Base-by-base conservation (phyloP, 345 rosid genomes). In the Nephelium lappaceum region DNA sequence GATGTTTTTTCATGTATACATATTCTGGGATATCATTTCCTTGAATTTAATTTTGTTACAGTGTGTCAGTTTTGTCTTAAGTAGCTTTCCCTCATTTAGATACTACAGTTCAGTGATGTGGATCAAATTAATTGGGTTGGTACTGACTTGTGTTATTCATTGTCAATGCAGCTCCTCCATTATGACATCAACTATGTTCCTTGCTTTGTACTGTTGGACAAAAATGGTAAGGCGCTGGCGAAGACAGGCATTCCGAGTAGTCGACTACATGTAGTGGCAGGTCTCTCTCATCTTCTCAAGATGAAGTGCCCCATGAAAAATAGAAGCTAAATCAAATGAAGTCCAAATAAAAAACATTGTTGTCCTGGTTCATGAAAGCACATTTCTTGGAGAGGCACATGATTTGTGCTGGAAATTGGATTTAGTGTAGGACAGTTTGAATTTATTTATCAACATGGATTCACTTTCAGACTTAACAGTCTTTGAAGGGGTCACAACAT, bases 131-230 rank as follows among this genome's bases (percentile, higher is more conserved):
- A 27, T 55, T 64, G 31, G 19, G 10, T 14, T 51, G 39, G 45
- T 24, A 45, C 69, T 77, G 63, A 72, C 61, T 74, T 47, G 10
- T 45, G 24, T n/a, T 19, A 31, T 63, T 42, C 12, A 36, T 55
- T 73, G 58, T 67, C 31, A 27, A 39, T 86, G 89, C 90, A 94
- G 98, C 95, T 93, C 73, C 97, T 95, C 62, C 95, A 89, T 68
- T 95, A 95, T 83, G 98, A 92, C 82, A 86, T 93, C 78, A 89
- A 81, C 81, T 93, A 93, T 25, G 97, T 93, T 67, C 98, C 99
- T 79, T 93, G 99, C 88, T 95, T 91, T 85, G 95, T 92, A 75
- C 67, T 94, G 82, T 79, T 95, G 95, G 99, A 95, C 80, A 89
- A 89, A 77, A 82, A 90, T 16, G 97, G 98, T 77, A 86, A 76